These are phyloP conservation scores for Acacia concinna DNA, from an alignment of 331 rosid genomes.

Conservation along the genomic window DNA sequence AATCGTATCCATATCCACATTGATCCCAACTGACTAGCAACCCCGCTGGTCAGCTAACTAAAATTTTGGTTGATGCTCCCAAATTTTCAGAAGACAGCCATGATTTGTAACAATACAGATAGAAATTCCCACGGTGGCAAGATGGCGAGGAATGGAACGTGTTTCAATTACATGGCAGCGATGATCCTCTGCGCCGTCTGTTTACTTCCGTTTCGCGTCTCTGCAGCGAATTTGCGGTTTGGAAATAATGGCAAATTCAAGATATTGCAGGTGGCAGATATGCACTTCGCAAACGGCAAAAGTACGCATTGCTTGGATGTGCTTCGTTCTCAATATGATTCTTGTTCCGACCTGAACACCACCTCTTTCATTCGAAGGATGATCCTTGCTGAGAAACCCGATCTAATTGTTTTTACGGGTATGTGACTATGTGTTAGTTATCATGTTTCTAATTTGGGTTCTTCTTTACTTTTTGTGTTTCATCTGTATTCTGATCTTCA, in stretches of 20 bases:
- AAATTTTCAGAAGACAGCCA: constrained; percentile 9
- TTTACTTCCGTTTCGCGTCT: constrained; percentile 35
- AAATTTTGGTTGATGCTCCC: constrained; percentile 16
- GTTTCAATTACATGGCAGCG: constrained; percentile 24
- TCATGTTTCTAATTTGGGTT: not conserved
- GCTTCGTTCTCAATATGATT: constrained; percentile 46
- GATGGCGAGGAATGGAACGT: not conserved
- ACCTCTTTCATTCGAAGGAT: constrained; percentile 63
- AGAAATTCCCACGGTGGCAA: constrained; percentile 14
- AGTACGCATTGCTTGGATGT: constrained; percentile 61
- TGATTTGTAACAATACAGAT: constrained; percentile 19
- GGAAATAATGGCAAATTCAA: constrained; percentile 65
- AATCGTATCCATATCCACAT: not conserved
- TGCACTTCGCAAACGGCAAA: constrained; percentile 83
- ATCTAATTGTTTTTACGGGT: constrained; percentile 94
- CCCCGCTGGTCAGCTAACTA: constrained; percentile 6
- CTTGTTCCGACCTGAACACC: constrained; percentile 90
- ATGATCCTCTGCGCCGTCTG: not conserved
- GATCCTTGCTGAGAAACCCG: constrained; percentile 88
- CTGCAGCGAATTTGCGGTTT: constrained; percentile 53
- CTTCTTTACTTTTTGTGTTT: not conserved
- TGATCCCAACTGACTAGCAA: not conserved
- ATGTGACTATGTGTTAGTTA: constrained; percentile 40
- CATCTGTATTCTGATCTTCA: not conserved
- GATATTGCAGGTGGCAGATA: constrained; percentile 95